Evolutionary conservation across 345 rosid species (phyloP).

Genomic region (Hevea brasiliensis): DNA sequence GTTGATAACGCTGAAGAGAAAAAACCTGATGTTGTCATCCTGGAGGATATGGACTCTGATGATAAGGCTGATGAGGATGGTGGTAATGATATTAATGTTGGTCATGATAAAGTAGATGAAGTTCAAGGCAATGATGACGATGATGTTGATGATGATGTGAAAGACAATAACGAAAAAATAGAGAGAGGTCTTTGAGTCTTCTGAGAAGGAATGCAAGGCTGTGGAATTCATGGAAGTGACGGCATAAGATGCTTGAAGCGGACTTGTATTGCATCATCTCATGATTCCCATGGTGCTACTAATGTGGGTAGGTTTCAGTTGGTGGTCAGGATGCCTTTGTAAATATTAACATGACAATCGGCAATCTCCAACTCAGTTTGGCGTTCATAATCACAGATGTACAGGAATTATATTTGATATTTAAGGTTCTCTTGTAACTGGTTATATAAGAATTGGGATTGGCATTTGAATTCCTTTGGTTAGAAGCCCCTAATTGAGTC

Average conservation of each 20-base stretch:
- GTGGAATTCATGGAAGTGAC: constrained; percentile 44
- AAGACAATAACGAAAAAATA: constrained; percentile 27
- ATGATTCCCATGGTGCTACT: constrained; percentile 31
- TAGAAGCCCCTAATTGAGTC: constrained; percentile 14
- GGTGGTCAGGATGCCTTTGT: constrained; percentile 27
- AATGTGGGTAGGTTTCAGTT: constrained; percentile 11
- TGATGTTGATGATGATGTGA: constrained; percentile 28
- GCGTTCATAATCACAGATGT: constrained; percentile 39
- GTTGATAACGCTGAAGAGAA: constrained; percentile 39
- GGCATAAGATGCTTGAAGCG: constrained; percentile 32
- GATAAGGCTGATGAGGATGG: constrained; percentile 37
- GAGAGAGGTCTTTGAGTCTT: constrained; percentile 38
- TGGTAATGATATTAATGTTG: constrained; percentile 18
- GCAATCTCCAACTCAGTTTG: constrained; percentile 22
- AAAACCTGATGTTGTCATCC: constrained; percentile 35
- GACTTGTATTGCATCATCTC: constrained; percentile 22
- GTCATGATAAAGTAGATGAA: constrained; percentile 15
- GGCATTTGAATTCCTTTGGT: constrained; percentile 12
- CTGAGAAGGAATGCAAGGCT: constrained; percentile 39
- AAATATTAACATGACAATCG: constrained; percentile 41
- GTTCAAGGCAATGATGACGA: constrained; percentile 33
- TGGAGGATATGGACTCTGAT: constrained; percentile 36
- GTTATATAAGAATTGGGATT: constrained; percentile 26
- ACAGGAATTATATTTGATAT: constrained; percentile 53
- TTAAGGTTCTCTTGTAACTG: constrained; percentile 27